Evolutionary conservation across 345 rosid genomes (phyloP).

Genomic region (Dovyalis caffra): DNA sequence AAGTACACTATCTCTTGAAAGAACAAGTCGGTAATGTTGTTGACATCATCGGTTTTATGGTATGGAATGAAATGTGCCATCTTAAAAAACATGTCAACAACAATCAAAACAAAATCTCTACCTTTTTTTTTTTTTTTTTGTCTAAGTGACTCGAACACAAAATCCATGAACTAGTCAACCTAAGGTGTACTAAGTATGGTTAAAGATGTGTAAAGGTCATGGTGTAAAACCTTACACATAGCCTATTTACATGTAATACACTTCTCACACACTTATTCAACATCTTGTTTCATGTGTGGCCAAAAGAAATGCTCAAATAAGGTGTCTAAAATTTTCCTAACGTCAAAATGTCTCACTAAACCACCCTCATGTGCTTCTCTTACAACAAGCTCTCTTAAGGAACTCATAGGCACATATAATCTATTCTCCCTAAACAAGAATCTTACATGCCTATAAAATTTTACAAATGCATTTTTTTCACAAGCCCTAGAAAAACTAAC

Average conservation of each 20-base stretch:
- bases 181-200: not conserved
- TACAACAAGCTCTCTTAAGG: not conserved
- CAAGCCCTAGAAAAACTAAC: not conserved
- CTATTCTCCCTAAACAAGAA: not conserved
- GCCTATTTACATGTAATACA: not conserved
- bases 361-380: not conserved
- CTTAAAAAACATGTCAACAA: not conserved
- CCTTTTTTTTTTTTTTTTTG: too few species aligned
- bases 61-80: too few species aligned
- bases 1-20: not conserved
- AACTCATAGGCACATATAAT: not conserved
- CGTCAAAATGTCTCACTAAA: not conserved
- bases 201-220: not conserved
- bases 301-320: not conserved
- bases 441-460: not conserved
- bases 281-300: not conserved
- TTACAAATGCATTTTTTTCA: not conserved
- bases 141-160: too few species aligned
- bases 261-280: not conserved
- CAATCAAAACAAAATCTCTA: not conserved
- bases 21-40: not conserved
- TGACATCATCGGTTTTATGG: not conserved
- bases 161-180: not conserved
- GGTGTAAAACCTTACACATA: not conserved
- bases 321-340: not conserved